A percentile compares a stretch with the other conserved stretches of the same genome.
Conservation (phyloP, 441 rosid genomes). For the Adansonia grandidieri region DNA sequence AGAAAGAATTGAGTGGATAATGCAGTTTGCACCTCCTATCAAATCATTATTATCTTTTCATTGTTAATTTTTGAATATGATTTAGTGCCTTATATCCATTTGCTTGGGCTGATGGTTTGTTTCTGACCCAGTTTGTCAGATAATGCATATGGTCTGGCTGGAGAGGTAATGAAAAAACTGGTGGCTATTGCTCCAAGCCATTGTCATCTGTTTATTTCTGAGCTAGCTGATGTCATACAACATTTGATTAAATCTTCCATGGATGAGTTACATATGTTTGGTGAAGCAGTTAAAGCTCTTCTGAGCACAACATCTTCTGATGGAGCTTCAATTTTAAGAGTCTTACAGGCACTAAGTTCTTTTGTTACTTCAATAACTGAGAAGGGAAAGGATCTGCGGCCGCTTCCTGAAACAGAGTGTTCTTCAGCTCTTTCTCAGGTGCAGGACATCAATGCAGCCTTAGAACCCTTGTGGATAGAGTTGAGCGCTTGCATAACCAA, state of each 20-base stretch:
- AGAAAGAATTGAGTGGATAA: neutral
- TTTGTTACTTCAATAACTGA: slow-evolving; percentile 62
- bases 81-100: neutral
- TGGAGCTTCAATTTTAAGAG: slow-evolving; percentile 94
- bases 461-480: slow-evolving; percentile 92
- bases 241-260: slow-evolving; percentile 75
- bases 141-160: slow-evolving; percentile 85
- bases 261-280: slow-evolving; percentile 78
- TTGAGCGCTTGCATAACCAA: slow-evolving; percentile 87
- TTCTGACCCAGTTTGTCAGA: slow-evolving; percentile 80
- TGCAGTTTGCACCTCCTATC: slow-evolving; percentile 39
- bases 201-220: slow-evolving; percentile 79
- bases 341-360: slow-evolving; percentile 87
- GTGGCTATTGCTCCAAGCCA: slow-evolving; percentile 82
- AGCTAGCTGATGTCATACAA: slow-evolving; percentile 78
- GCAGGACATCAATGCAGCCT: slow-evolving; percentile 65
- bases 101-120: slow-evolving; percentile 28
- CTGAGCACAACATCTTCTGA: slow-evolving; percentile 78
- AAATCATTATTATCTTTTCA: slow-evolving; percentile 31
- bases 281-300: slow-evolving; percentile 86
- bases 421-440: slow-evolving; percentile 69
- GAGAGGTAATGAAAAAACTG: slow-evolving; percentile 89
- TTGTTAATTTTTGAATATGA: neutral
- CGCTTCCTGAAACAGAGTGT: slow-evolving; percentile 58
- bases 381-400: slow-evolving; percentile 61